Base-by-base conservation (phyloP, 1,139 yeast genomes). In the Spencermartinsiella ligniputridi region DNA sequence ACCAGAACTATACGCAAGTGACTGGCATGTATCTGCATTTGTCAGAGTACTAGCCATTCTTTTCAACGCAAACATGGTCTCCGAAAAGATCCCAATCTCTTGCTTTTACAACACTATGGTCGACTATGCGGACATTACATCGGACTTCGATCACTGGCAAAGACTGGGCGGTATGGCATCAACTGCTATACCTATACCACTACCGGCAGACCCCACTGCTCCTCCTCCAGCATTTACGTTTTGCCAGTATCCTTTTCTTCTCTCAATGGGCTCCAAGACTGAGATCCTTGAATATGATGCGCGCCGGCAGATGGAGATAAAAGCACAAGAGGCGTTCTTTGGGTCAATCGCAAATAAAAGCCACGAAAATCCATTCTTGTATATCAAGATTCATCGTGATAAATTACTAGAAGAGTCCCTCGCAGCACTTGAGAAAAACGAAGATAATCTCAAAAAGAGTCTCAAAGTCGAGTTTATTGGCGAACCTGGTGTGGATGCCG, bases 401-500 rank as follows among this genome's bases (percentile, higher is more conserved):
- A 69, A 73, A 56, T 73, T 92, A 3, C 76, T 88, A 0, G 77
- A 75, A 40, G 98, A 92, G 62, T 87, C 97, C 1, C 66, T 92
- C 29, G 68, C 72, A n/a, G 72, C 79, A 46, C 79, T 90, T 32
- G 76, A 78, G 45, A 59, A 65, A 9, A 78, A 81, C 55, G 78
- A 75, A 37, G 64, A 66, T 11, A 88, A 86, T 55, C 69, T 90
- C 49, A 81, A 83, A 57, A 90, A 89, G 60, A 76, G 88, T 2
- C 65, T 90, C 22, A 73, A 79, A 51, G 83, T 92, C 11, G 90
- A 85, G 55, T 92, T 92, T 62, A 64, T 83, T 2, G 81, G 81
- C 44, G 97, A 92, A 58, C 94, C 92, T 0, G 97, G 97, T 0
- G 75, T 90, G 18, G 98, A 92, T 68, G 97, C 89, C 0, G 98